These are phyloP conservation scores for Vaucheria bursata DNA, from an alignment of 352 stramenopile genomes.

Conservation along the genomic window DNA sequence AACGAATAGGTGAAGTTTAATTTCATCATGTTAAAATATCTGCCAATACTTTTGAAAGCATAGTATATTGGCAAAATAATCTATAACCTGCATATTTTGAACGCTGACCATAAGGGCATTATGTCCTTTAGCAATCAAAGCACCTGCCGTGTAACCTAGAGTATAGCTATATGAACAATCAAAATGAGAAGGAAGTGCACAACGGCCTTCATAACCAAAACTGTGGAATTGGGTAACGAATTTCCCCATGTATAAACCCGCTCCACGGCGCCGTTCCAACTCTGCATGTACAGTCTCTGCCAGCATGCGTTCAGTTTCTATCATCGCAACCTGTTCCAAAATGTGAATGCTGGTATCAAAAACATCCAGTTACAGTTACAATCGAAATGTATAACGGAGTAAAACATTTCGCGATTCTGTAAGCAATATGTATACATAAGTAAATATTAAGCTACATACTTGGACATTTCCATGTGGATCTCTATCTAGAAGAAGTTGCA, in stretches of 20 bases:
- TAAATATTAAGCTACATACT: slow-evolving; percentile 13
- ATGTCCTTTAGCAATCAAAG: slow-evolving; percentile 48
- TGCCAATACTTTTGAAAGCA: no score
- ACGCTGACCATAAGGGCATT: slow-evolving; percentile 48
- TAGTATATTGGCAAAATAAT: no score
- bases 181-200: slow-evolving; percentile 49
- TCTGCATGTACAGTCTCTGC: slow-evolving; percentile 41
- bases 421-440: no score
- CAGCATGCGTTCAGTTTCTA: slow-evolving; percentile 51
- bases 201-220: slow-evolving; percentile 55
- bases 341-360: not conserved
- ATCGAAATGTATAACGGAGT: no score
- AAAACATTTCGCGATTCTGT: no score
- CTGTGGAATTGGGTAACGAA: slow-evolving; percentile 50
- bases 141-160: slow-evolving; percentile 51
- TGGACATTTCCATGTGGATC: slow-evolving; percentile 55
- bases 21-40: no score
- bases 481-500: slow-evolving; percentile 51
- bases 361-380: no score
- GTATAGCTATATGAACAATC: slow-evolving; percentile 55
- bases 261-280: slow-evolving; percentile 31
- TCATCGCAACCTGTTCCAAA: slow-evolving; percentile 46
- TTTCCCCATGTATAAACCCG: slow-evolving; percentile 33
- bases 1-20: no score
- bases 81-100: slow-evolving; percentile 44